Evolutionary conservation across 2,329 filamentous ascomycete species (phyloP), one percentile per base, ranked within the genome.

Genomic region (Penicillium sp.): DNA sequence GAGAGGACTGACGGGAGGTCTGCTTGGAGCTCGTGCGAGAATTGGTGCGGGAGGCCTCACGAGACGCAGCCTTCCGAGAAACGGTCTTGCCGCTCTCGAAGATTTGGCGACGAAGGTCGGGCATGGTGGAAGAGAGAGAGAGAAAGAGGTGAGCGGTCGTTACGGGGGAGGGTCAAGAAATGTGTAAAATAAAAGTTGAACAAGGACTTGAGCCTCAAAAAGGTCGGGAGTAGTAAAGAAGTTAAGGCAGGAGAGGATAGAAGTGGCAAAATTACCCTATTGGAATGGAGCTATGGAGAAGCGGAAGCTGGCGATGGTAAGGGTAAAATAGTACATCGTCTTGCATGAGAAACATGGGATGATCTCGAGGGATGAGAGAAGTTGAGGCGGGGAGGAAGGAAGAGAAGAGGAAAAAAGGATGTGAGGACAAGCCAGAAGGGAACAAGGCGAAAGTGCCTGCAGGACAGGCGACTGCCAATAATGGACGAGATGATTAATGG

Each of bases 1-100:
- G 80, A 30, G 85, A 88, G 8, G 80, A 80, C 11, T 80, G 79
- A 46, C 81, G 81, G 37, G 85, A 87, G 49, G 79, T 80, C 11
- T 79, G 76, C 22, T 81, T 78, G 16, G 85, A 87, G 64, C 75
- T 79, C 14, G 80, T 76, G 60, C 82, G 83, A 51, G 84, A 87
- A 57, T 75, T 80, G 16, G 80, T 77, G 30, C 81, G 80, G 16
- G 85, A 87, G 46, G 79, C 80, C 59, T 82, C 79, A 61, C 81
- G 81, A 28, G 84, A 85, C 56, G 80, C 82, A 38, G 85, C 84
- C 71, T 88, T 88, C 69, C 84, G 84, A 55, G 87, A 89, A 51
- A 85, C 77, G 22, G 86, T 89, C 78, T 89, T 89, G 73, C 83
- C 81, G 77, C 84, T 86, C 79, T 88, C 86, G 42, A 87, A 82